Conservation (phyloP, 2,329 filamentous ascomycete genomes). For the Cytospora chrysosperma region DNA sequence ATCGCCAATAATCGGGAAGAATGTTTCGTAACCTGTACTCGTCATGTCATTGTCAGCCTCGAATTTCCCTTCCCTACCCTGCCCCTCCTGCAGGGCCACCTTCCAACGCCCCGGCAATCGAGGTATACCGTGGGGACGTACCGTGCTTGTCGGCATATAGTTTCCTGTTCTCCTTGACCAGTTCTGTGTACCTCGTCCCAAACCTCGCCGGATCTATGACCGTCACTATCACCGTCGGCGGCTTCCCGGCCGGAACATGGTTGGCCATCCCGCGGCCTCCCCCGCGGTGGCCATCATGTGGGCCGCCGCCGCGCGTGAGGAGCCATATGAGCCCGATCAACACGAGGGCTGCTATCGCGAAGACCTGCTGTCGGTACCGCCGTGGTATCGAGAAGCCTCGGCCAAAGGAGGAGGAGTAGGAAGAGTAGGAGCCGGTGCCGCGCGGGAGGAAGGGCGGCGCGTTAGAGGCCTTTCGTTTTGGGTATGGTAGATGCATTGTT, state of each 20-base stretch:
- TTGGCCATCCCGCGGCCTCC: constrained; percentile 16
- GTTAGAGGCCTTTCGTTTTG: constrained; percentile 78
- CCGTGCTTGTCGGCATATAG: constrained; percentile 85
- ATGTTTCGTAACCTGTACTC: constrained; percentile 76
- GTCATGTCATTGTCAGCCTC: constrained; percentile 67
- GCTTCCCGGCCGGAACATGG: constrained; percentile 50
- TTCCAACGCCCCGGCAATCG: background rate
- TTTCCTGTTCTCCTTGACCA: constrained; percentile 77
- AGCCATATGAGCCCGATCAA: constrained; percentile 62
- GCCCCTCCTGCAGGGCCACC: background rate
- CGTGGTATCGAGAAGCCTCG: constrained; percentile 36
- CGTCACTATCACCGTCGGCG: constrained; percentile 77
- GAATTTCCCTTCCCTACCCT: background rate
- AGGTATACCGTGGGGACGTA: constrained; percentile 42
- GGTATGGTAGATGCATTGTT: constrained; percentile 86
- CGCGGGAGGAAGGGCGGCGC: constrained; percentile 68
- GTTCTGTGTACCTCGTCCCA: constrained; percentile 65
- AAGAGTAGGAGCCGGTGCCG: constrained; percentile 27
- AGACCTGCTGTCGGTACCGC: constrained; percentile 60
- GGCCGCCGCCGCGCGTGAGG: constrained; percentile 43
- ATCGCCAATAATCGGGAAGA: constrained; percentile 74
- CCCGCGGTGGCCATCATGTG: constrained; percentile 9
- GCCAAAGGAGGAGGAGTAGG: background rate
- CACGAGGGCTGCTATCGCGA: constrained; percentile 54
- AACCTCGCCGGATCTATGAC: constrained; percentile 69